Evolutionary conservation across 371 early-diverging fungal genomes (phyloP), one percentile per base, ranked within the genome.

Genomic region (Phascolomyces articulosus): DNA sequence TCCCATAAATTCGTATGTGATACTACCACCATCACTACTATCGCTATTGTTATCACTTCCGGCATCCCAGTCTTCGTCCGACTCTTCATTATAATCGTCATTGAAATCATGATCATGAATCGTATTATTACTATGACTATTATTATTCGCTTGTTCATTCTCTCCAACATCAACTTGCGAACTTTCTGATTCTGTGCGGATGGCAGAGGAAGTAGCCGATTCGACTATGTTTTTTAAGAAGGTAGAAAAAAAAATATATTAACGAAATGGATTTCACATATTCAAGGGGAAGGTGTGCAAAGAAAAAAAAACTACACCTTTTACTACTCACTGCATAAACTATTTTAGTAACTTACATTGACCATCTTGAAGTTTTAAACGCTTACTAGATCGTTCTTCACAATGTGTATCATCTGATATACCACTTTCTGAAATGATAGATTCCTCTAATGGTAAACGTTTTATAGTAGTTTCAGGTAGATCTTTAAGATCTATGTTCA

Each of bases 61-160:
- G 7, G 66, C 70, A 67, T 63, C 71, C 83, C 83, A 83, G 40
- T 83, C 83, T 44, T 71, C 75, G 66, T 83, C 83, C 1, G 80
- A 78, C 44, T 83, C 83, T 56, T 80, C 83, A 55, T 79, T 76
- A 26, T 79, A 78, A 16, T 70, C 72, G 13, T 75, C 79, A 18
- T 76, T 70, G 59, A 69, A 65, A n/a, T 65, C 57, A 18, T 63
- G 61, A 62, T 73, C 60, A 34, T 56, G 58, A 28, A 68, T 64
- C 20, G 58, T 60, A 16, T 57, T 16, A 3, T 4, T 44, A 44
- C 47, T 16, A 40, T 15, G 34, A n/a, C n/a, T 31, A 31, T 34
- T 34, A 34, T 34, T 34, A 34, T 34, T 34, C 1, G 9, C 41
- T 28, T 18, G 13, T 15, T 51, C 31, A 27, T 29, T 29, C 4